Percentiles rank a stretch among this genome's conserved stretches.
These are phyloP conservation scores for Solanum hybrid DNA, from an alignment of 305 asterid genomes.

Conservation along the genomic window DNA sequence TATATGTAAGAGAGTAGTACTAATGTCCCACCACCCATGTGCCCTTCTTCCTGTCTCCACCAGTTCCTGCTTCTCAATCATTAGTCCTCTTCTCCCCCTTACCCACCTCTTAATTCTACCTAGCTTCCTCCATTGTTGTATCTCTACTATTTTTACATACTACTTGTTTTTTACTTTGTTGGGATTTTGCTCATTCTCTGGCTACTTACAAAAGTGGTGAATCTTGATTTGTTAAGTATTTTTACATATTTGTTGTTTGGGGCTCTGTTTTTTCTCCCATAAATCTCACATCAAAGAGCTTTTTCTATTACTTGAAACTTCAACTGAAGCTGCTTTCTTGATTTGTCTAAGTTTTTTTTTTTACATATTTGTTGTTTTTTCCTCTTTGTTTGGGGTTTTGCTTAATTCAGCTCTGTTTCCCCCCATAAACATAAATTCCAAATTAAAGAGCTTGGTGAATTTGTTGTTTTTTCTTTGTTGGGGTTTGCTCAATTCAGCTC, in stretches of 20 bases:
- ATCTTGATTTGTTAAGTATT: not conserved
- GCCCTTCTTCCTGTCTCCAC: slow-evolving; percentile 92
- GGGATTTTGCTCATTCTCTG: not conserved
- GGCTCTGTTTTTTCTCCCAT: not conserved
- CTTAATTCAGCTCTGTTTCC: not conserved
- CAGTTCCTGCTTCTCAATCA: slow-evolving; percentile 87
- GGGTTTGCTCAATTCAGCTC: not conserved
- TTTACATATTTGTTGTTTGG: not conserved
- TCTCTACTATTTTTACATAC: not conserved
- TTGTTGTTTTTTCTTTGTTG: not conserved
- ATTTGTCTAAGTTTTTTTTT: not conserved
- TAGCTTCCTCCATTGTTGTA: not conserved
- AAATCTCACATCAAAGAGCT: not conserved
- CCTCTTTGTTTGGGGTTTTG: not conserved
- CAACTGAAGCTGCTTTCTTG: not conserved
- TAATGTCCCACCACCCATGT: slow-evolving; percentile 89
- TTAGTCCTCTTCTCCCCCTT: slow-evolving; percentile 20
- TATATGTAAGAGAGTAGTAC: slow-evolving; percentile 8
- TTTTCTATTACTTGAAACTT: not conserved
- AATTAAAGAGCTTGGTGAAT: not conserved
- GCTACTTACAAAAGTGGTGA: not conserved
- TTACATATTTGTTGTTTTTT: not conserved
- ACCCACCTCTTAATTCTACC: not conserved
- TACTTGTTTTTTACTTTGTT: not conserved
- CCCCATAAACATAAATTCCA: too few relatives aligned